Evolutionary conservation across 805 yeast species (phyloP).

Genomic region (Candida coquimbonensis): DNA sequence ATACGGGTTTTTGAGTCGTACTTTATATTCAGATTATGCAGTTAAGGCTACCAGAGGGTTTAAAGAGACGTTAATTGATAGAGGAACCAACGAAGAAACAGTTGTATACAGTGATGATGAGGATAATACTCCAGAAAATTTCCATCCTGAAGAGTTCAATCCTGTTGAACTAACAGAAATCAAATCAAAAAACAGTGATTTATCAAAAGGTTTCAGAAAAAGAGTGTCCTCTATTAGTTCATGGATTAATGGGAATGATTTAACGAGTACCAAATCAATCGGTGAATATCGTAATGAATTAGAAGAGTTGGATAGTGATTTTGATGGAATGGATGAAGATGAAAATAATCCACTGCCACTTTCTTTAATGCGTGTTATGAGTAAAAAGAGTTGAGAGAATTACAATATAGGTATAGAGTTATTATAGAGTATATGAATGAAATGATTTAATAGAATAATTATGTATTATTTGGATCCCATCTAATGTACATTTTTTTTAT

Average conservation of each 20-base stretch:
- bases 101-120: neutral
- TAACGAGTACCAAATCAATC: constrained; percentile 20
- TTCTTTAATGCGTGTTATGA: constrained; percentile 31
- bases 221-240: constrained; percentile 32
- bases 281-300: constrained; percentile 14
- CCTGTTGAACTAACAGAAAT: constrained; percentile 6
- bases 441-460: neutral
- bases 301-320: constrained; percentile 12
- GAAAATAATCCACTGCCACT: constrained; percentile 24
- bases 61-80: neutral
- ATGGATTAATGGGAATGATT: constrained; percentile 17
- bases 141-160: neutral
- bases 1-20: constrained; percentile 44
- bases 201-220: constrained; percentile 27
- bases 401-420: neutral
- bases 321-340: constrained; percentile 1
- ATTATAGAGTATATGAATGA: neutral
- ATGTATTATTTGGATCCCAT: neutral
- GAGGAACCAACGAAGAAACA: constrained; percentile 6
- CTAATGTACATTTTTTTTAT: neutral
- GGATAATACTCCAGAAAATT: neutral
- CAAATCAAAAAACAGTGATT: neutral
- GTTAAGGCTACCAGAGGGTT: constrained; percentile 33
- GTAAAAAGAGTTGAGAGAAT: constrained; percentile 14
- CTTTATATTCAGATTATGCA: constrained; percentile 37